Percentiles rank a stretch among this genome's conserved stretches.
Evolutionary conservation across 768 basidiomycete genomes (phyloP).

Genomic region (Cyclocybe cylindracea): DNA sequence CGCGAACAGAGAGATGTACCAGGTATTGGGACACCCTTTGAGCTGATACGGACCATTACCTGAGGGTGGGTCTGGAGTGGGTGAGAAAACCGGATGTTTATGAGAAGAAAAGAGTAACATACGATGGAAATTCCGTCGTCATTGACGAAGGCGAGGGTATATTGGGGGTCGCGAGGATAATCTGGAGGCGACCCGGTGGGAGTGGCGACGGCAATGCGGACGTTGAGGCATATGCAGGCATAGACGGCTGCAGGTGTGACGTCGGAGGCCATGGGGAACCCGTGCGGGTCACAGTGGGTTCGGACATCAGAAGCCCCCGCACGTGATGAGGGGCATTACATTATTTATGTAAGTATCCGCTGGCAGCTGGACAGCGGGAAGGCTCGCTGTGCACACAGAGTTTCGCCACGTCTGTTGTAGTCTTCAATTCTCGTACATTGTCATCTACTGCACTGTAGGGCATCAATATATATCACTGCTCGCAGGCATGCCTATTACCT

Average conservation of each 20-base stretch:
- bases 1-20: constrained; percentile 54
- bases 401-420: no score
- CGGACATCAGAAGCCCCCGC: no score
- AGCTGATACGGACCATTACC: constrained; percentile 65
- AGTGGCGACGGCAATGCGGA: constrained; percentile 49
- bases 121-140: constrained; percentile 71
- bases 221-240: constrained; percentile 75
- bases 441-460: no score
- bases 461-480: no score
- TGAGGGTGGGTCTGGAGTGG: constrained; percentile 60
- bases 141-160: constrained; percentile 58
- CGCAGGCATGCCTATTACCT: no score
- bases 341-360: no score
- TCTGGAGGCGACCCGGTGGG: constrained; percentile 28
- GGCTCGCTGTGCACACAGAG: no score
- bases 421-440: no score
- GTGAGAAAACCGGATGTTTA: constrained; percentile 7
- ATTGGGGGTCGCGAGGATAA: constrained; percentile 39
- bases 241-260: constrained; percentile 18
- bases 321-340: no score
- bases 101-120: constrained; percentile 25
- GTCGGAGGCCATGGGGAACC: no score
- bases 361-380: no score
- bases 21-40: constrained; percentile 41
- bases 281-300: no score